Percentiles rank a stretch among this genome's conserved stretches.
phyloP scores from a whole-genome alignment of 2,329 filamentous ascomycete species.

The Monilinia fructicola region DNA sequence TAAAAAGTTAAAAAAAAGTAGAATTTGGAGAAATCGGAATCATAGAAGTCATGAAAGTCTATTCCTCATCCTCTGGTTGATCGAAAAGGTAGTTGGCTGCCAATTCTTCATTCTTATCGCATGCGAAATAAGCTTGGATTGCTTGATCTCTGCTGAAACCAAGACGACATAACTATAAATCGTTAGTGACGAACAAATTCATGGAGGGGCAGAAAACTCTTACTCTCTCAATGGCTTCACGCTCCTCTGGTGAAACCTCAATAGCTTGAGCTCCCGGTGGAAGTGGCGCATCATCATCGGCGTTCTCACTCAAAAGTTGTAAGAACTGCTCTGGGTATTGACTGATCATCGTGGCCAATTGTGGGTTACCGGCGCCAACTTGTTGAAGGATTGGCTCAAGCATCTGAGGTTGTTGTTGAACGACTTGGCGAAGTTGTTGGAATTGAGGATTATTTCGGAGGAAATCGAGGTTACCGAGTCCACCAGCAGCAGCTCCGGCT shows the following conservation, averaged over 20 bases:
- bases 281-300: conserved; percentile 77
- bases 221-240: conserved; percentile 94
- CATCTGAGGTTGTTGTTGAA: conserved; percentile 98
- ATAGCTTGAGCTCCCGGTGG: conserved; percentile 89
- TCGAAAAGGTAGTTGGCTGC: conserved; percentile 98
- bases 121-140: conserved; percentile 98
- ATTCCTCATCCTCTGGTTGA: conserved; percentile 82
- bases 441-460: conserved; percentile 95
- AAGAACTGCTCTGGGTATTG: conserved; percentile 93
- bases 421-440: conserved; percentile 93
- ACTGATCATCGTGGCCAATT: conserved; percentile 88
- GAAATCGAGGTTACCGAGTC: conserved; percentile 83
- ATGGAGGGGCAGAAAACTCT: conserved; percentile 40
- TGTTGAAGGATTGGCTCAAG: conserved; percentile 97
- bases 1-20: conserved; percentile 7
- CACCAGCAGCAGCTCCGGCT: conserved; percentile 47
- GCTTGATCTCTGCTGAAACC: conserved; percentile 92
- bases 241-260: conserved; percentile 90
- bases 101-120: conserved; percentile 98
- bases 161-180: conserved; percentile 74
- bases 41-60: conserved; percentile 23
- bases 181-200: conserved; percentile 24
- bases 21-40: conserved; percentile 23
- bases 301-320: conserved; percentile 83
- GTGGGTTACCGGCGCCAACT: conserved; percentile 90